phyloP scores from a whole-genome alignment of 495 filamentous ascomycete genomes.

The Talaromyces adpressus region DNA sequence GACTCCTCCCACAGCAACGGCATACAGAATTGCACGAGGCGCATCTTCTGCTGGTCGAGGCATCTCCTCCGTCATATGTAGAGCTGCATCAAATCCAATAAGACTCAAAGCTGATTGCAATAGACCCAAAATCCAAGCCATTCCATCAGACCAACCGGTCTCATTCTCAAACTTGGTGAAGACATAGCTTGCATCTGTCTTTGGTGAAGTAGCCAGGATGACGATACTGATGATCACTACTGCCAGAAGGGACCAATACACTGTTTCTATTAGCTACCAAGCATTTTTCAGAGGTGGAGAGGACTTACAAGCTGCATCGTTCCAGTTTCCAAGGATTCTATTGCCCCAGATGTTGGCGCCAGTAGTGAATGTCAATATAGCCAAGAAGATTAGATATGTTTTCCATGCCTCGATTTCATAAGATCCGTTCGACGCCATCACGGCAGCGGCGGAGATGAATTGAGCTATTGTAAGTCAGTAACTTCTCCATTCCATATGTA shows the following conservation, averaged over 20 bases:
- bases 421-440: neutral
- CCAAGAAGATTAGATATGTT: neutral
- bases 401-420: slow-evolving; percentile 3
- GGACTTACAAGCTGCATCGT: neutral
- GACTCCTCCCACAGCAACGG: neutral
- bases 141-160: slow-evolving; percentile 43
- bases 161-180: slow-evolving; percentile 51
- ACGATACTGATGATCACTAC: slow-evolving; percentile 1
- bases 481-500: neutral
- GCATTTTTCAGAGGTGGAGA: neutral
- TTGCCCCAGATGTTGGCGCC: slow-evolving; percentile 1
- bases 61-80: slow-evolving; percentile 29
- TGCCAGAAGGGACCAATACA: neutral
- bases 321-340: neutral
- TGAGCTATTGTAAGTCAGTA: neutral
- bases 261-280: neutral
- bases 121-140: slow-evolving; percentile 47
- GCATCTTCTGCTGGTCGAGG: slow-evolving; percentile 1
- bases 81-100: slow-evolving; percentile 42
- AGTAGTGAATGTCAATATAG: neutral
- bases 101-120: slow-evolving; percentile 52
- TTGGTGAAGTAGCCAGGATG: neutral
- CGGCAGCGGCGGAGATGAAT: neutral
- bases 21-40: slow-evolving; percentile 1
- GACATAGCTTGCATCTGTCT: slow-evolving; percentile 39